These are phyloP conservation scores for Opeltia flavorubescens DNA, from an alignment of 495 filamentous ascomycete species.

Conservation along the genomic window DNA sequence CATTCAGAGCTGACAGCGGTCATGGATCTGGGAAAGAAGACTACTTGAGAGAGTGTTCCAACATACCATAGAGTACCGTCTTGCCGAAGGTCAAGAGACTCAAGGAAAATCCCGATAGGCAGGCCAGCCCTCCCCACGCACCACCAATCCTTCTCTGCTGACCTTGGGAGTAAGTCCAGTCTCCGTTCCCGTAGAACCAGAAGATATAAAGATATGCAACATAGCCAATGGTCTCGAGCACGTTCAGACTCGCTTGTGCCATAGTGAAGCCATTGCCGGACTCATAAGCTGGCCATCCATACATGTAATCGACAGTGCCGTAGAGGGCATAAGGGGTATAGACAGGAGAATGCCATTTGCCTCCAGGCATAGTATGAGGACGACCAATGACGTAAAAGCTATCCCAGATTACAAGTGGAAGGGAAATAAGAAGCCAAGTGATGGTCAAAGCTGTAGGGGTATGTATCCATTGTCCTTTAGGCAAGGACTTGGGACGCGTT, in stretches of 20 bases:
- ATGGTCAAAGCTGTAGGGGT: conserved; percentile 50
- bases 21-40: background rate
- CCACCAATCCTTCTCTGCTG: conserved; percentile 21
- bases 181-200: conserved; percentile 28
- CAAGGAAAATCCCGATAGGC: conserved; percentile 52
- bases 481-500: background rate
- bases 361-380: conserved; percentile 73
- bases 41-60: background rate
- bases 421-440: conserved; percentile 62
- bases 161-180: conserved; percentile 19
- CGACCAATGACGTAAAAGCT: conserved; percentile 66
- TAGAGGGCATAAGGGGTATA: conserved; percentile 76
- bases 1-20: conserved; percentile 48
- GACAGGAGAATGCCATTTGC: conserved; percentile 56
- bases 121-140: conserved; percentile 30
- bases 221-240: conserved; percentile 60
- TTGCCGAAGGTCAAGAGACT: conserved; percentile 77
- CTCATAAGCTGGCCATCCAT: conserved; percentile 67
- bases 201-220: conserved; percentile 52
- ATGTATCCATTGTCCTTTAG: conserved; percentile 40
- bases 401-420: conserved; percentile 79
- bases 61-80: conserved; percentile 75
- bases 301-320: conserved; percentile 66
- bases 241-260: conserved; percentile 62
- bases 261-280: conserved; percentile 63